Conservation (phyloP, 2,329 filamentous ascomycete species). For the Aspergillus flavus region DNA sequence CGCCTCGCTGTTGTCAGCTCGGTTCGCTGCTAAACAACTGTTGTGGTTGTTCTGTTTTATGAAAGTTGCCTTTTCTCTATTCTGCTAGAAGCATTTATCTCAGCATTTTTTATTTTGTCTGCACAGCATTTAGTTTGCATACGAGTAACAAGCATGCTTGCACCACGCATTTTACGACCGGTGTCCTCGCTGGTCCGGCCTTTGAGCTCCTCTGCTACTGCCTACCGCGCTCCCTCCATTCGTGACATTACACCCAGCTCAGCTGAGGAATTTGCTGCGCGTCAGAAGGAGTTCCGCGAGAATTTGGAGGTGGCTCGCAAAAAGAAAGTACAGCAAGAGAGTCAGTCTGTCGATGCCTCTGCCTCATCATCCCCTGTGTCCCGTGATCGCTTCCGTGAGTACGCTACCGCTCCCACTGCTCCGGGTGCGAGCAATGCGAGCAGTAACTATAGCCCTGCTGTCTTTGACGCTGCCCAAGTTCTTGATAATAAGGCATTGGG, state of each 20-base stretch:
- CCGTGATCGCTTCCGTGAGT: conserved; percentile 41
- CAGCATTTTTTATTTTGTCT: conserved; percentile 7
- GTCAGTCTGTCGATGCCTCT: conserved; percentile 64
- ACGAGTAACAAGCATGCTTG: conserved; percentile 40
- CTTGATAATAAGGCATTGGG: conserved; percentile 54
- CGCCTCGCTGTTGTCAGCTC: conserved; percentile 10
- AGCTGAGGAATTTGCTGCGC: conserved; percentile 75
- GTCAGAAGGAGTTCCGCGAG: conserved; percentile 85
- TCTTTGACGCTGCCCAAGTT: conserved; percentile 44
- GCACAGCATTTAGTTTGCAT: conserved; percentile 1
- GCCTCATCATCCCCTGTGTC: conserved; percentile 32
- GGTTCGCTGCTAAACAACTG: conserved; percentile 7
- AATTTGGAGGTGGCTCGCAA: conserved; percentile 75
- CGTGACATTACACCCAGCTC: conserved; percentile 78
- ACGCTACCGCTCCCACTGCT: conserved; percentile 46
- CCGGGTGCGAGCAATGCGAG: conserved; percentile 50
- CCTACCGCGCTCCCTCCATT: conserved; percentile 69
- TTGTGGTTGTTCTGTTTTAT: conserved; percentile 16
- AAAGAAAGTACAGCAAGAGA: conserved; percentile 78
- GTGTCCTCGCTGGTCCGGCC: conserved; percentile 56
- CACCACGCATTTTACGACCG: conserved; percentile 53
- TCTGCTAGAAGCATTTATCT: not conserved
- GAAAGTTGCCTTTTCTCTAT: not conserved
- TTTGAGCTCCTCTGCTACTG: conserved; percentile 58
- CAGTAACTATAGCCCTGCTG: conserved; percentile 32